phyloP scores from a whole-genome alignment of 164 flowering plant genomes.

The Tetracentron sinense region DNA sequence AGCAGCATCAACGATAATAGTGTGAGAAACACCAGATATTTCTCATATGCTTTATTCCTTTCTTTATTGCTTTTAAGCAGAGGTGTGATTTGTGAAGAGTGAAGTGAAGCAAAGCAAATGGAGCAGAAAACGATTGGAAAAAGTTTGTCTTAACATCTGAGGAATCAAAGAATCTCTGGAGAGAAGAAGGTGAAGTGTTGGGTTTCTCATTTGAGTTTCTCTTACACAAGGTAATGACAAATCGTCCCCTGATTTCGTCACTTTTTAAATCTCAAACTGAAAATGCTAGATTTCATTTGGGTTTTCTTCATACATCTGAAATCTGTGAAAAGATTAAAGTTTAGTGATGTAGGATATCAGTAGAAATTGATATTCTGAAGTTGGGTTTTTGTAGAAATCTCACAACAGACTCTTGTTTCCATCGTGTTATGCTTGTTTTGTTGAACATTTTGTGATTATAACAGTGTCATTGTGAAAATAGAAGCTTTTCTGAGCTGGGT shows the following conservation, averaged over 20 bases:
- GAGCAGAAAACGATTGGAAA: neutral
- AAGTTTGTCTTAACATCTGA: neutral
- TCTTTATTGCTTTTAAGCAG: neutral
- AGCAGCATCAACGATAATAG: no score
- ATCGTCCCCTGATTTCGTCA: neutral
- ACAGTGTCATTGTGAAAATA: no score
- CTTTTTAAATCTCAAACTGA: slow-evolving; percentile 5
- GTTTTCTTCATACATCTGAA: neutral
- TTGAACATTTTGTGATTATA: neutral
- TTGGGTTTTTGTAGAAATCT: slow-evolving; percentile 3
- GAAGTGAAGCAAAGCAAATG: neutral
- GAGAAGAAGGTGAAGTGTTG: slow-evolving; percentile 3
- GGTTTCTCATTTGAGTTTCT: neutral
- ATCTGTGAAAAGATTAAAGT: neutral
- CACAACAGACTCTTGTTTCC: neutral
- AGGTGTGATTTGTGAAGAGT: neutral
- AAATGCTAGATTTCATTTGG: slow-evolving; percentile 6
- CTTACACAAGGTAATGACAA: neutral
- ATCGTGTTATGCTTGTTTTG: neutral
- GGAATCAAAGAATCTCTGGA: slow-evolving; percentile 13
- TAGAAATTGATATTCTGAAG: neutral
- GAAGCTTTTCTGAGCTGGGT: slow-evolving; percentile 8
- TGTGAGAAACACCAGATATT: no score
- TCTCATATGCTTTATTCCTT: no score
- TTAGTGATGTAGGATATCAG: neutral